Base-by-base conservation (phyloP, 805 yeast genomes). In the Grigorovia yakushimaensis region DNA sequence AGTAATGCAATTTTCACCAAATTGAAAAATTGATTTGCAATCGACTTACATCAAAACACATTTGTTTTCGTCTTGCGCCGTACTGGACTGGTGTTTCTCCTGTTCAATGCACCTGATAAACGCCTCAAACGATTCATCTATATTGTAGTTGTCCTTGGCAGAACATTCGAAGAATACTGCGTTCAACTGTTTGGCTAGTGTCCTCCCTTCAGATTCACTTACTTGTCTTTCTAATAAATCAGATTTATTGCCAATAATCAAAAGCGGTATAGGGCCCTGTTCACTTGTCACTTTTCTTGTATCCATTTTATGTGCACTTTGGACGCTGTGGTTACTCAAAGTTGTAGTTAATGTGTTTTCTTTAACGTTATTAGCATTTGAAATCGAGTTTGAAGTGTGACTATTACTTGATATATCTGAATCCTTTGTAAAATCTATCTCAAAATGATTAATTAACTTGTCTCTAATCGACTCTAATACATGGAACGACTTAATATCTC, bases 381-480 rank as follows among this genome's bases (percentile, higher is more conserved):
- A n/a, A n/a, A n/a, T n/a, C n/a, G n/a, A n/a, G n/a, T n/a, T n/a
- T n/a, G n/a, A n/a, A n/a, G n/a, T n/a, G n/a, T n/a, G n/a, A n/a
- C n/a, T n/a, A n/a, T n/a, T n/a, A n/a, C n/a, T n/a, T n/a, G n/a
- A n/a, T n/a, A n/a, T 17, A 15, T 33, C 15, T 11, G n/a, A 15
- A 33, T 15, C n/a, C 6, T 33, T 33, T 15, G 3, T 17, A 33
- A 33, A 15, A 4, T 33, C 49, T 24, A 39, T 23, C 17, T 41
- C 44, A 15, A 76, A 72, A 17, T 81, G 76, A 57, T 87, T 88
- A 50, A 87, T 69, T 46, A 88, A 81, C 71, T 88, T 88, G 62
- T 87, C 96, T 60, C 95, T 75, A 38, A 89, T 82, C 39, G 83
- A 73, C 48, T 77, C 79, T 43, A 88, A 70, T 65, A 86, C 73